Evolutionary conservation across 257 asterid species (phyloP).

Genomic region (Phtheirospermum japonicum): DNA sequence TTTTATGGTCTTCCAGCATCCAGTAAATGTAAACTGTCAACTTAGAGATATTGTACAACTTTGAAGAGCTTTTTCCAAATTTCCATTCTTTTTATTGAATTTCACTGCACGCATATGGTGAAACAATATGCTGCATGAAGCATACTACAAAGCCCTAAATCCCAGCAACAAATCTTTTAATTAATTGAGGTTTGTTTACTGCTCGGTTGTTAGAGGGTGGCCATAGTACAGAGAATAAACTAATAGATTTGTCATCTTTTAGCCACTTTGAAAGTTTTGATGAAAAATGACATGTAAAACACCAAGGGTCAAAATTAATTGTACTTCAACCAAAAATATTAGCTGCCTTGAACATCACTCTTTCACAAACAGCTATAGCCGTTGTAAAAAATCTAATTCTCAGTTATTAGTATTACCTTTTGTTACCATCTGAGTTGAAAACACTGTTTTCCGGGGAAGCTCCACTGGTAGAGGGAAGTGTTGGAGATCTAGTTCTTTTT

Average conservation of each 20-base stretch:
- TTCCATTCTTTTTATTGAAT: conserved; percentile 2
- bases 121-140: conserved; percentile 9
- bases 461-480: conserved; percentile 35
- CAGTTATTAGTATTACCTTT: conserved; percentile 52
- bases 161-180: background rate
- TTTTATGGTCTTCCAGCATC: conserved; percentile 13
- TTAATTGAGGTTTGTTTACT: conserved; percentile 16
- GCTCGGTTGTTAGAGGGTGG: conserved; percentile 2
- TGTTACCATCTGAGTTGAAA: conserved; percentile 34
- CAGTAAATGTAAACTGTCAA: background rate
- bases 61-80: conserved; percentile 10
- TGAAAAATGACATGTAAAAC: conserved; percentile 6
- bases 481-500: conserved; percentile 65
- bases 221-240: conserved; percentile 4
- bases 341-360: conserved; percentile 15
- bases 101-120: conserved; percentile 12
- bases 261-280: conserved; percentile 19
- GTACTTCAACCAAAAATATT: background rate
- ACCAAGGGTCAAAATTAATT: background rate
- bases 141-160: conserved; percentile 14
- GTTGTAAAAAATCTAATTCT: conserved; percentile 4
- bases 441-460: conserved; percentile 37
- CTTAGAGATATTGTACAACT: conserved; percentile 7
- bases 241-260: background rate
- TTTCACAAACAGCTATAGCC: conserved; percentile 9